These are phyloP conservation scores for Aspergillus viridinutans DNA, from an alignment of 2,329 filamentous ascomycete species.

Conservation along the genomic window DNA sequence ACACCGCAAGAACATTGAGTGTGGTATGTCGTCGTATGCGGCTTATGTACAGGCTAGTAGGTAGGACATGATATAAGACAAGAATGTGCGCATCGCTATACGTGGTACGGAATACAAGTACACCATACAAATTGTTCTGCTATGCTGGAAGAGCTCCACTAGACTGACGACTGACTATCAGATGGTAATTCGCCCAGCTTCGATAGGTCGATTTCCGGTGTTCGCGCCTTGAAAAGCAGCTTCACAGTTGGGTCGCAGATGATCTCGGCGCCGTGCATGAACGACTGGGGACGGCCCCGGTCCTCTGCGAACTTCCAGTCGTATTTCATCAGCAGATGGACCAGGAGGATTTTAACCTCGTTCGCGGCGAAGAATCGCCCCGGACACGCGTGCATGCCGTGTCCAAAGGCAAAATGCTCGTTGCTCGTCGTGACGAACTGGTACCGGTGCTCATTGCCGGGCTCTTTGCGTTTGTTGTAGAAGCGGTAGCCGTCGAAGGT, in stretches of 20 bases:
- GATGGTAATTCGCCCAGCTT: background rate
- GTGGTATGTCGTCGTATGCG: background rate
- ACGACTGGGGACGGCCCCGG: slow-evolving; percentile 35
- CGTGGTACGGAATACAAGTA: background rate
- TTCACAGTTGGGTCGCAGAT: slow-evolving; percentile 29
- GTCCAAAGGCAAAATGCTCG: slow-evolving; percentile 33
- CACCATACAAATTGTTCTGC: background rate
- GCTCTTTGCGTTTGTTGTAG: slow-evolving; percentile 26
- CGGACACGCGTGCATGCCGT: slow-evolving; percentile 40
- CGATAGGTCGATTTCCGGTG: slow-evolving; percentile 22
- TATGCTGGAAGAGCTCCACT: background rate
- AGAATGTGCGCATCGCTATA: background rate
- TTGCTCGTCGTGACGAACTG: slow-evolving; percentile 29
- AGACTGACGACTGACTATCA: background rate
- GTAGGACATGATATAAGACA: background rate
- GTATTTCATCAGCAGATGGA: slow-evolving; percentile 51
- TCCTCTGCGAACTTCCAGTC: slow-evolving; percentile 45
- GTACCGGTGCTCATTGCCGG: slow-evolving; percentile 26
- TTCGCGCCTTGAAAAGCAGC: slow-evolving; percentile 22
- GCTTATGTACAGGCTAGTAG: background rate
- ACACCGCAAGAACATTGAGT: no score
- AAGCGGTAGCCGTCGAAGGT: slow-evolving; percentile 33
- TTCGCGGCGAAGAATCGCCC: slow-evolving; percentile 56
- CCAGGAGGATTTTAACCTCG: slow-evolving; percentile 53
- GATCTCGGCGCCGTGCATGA: slow-evolving; percentile 46